A percentile compares a stretch with the other conserved stretches of the same genome.
Evolutionary conservation across 116 monocot species (phyloP).

Genomic region (Phalaenopsis hybrid): DNA sequence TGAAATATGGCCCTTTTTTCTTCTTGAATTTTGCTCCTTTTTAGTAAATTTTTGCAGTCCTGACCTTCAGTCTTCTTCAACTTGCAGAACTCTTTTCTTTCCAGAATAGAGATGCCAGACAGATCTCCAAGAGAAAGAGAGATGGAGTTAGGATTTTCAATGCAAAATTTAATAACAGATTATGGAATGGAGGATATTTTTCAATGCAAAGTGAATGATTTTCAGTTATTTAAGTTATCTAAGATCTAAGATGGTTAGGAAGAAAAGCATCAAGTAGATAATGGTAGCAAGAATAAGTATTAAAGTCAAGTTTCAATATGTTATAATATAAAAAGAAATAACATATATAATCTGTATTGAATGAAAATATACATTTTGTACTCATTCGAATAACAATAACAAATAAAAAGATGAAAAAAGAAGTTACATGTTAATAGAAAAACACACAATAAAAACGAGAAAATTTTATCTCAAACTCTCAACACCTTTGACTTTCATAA

Average conservation of each 20-base stretch:
- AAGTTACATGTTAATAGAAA: not conserved
- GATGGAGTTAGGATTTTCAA: constrained; percentile 35
- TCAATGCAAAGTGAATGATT: constrained; percentile 32
- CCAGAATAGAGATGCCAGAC: not conserved
- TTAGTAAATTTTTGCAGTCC: too few species aligned
- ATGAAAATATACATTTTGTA: not conserved
- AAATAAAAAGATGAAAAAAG: constrained; percentile 3
- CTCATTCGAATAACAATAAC: too few species aligned
- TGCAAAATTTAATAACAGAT: constrained; percentile 18
- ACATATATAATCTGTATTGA: too few species aligned
- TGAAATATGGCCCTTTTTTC: too few species aligned
- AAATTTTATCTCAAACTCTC: too few species aligned
- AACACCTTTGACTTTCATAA: too few species aligned
- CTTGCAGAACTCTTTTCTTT: constrained; percentile 26
- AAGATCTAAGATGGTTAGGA: too few species aligned
- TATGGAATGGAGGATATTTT: not conserved
- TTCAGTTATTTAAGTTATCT: constrained; percentile 32
- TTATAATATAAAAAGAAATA: too few species aligned
- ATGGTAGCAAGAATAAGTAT: too few species aligned
- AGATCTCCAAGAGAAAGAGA: constrained; percentile 21
- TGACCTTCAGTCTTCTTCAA: not conserved
- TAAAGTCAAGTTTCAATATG: too few species aligned
- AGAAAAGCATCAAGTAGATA: too few species aligned
- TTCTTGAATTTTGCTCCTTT: too few species aligned
- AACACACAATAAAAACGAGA: constrained; percentile 8